Evolutionary conservation across 2,329 filamentous ascomycete genomes (phyloP).

Genomic region (Sclerotiophoma versabilis): DNA sequence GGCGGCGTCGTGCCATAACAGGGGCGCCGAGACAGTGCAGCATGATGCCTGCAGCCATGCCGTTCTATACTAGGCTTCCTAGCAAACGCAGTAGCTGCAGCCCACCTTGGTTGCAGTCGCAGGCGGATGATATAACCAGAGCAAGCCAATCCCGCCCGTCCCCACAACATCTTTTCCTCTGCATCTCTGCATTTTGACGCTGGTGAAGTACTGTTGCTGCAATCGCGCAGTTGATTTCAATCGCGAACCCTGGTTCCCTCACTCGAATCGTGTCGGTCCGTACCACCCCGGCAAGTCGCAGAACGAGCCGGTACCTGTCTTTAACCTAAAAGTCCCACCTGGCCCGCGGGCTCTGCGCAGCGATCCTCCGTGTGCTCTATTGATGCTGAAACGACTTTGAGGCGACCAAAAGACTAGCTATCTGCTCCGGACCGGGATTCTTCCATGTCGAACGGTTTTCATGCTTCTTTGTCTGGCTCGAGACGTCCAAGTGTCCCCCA

Average conservation of each 20-base stretch:
- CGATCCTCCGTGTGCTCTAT: constrained; percentile 39
- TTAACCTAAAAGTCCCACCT: constrained; percentile 36
- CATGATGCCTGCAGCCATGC: constrained; percentile 27
- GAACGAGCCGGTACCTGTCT: constrained; percentile 36
- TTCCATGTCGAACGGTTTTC: constrained; percentile 49
- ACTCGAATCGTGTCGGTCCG: constrained; percentile 33
- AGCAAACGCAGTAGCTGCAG: constrained; percentile 28
- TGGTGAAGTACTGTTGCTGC: constrained; percentile 14
- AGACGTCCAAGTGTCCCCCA: constrained; percentile 31
- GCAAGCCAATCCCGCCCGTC: constrained; percentile 19
- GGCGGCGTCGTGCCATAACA: constrained; percentile 23
- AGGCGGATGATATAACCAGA: constrained; percentile 26
- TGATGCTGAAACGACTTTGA: constrained; percentile 51
- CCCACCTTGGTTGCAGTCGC: constrained; percentile 12
- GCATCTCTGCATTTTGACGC: constrained; percentile 17
- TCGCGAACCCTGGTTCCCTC: constrained; percentile 26
- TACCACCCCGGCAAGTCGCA: constrained; percentile 29
- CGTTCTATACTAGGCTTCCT: constrained; percentile 25
- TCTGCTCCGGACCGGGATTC: constrained; percentile 32
- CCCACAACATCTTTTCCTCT: constrained; percentile 19
- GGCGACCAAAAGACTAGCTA: constrained; percentile 45
- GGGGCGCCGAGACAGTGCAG: constrained; percentile 31
- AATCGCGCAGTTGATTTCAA: constrained; percentile 19
- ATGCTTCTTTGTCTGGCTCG: constrained; percentile 42
- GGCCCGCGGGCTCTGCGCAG: constrained; percentile 31